Evolutionary conservation across 225 moss, liverwort and hornwort genomes (phyloP), one percentile per base, ranked within the genome.

Genomic region (Takakia lepidozioides): DNA sequence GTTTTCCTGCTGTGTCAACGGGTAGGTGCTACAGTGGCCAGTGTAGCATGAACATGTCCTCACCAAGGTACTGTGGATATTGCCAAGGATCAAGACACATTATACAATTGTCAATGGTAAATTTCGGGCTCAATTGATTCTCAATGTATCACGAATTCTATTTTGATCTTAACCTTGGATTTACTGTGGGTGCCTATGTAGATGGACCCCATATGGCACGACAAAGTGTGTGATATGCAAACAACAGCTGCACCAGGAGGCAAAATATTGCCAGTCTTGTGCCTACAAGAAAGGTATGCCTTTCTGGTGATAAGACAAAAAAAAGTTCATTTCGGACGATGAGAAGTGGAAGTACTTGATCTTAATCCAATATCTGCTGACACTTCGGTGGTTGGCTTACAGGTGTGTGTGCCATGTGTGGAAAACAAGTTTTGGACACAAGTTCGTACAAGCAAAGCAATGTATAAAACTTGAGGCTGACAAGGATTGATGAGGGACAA

Each of bases 381-480:
- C 1, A 32, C 19, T 43, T 8, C 21, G 3, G 4, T 40, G 21
- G 21, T 66, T 32, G 38, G 57, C 37, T 2, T 75, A 77, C 80
- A 90, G 89, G 92, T 58, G 84, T 87, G 29, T 92, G 92, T 68
- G 87, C 92, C 23, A 92, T 87, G 85, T 92, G 92, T 66, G 87
- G 87, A 21, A 92, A 92, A 60, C 87, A 92, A 75, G 85, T 92
- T 22, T 62, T 92, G 42, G 87, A 87, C 58, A 85, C 80, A 32
- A 92, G 81, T 43, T 52, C 60, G n/a, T 92, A 85, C 68, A 92
- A 87, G 67, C 92, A 87, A 58, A 92, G 92, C 64, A 92, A 87
- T 56, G 92, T 92, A 14, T 78, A 48, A 69, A 7, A n/a, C n/a
- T n/a, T n/a, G n/a, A n/a, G n/a, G n/a, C n/a, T n/a, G n/a, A n/a